phyloP scores from a whole-genome alignment of 78 protist species.

The Mastigamoeba balamuthi region DNA sequence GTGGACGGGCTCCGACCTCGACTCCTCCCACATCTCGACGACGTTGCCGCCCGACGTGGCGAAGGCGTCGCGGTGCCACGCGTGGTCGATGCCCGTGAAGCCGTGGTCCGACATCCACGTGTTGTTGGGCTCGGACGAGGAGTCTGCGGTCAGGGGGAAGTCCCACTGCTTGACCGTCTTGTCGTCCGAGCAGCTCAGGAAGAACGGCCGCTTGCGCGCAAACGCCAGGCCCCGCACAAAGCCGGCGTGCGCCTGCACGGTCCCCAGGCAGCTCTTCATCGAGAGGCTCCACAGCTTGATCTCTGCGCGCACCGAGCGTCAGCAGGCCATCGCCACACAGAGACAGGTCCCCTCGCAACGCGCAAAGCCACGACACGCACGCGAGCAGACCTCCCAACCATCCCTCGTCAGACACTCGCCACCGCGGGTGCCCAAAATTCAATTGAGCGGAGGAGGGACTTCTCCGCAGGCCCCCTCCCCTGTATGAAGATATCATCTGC shows the following conservation, averaged over 20 bases:
- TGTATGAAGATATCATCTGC: slow-evolving; percentile 37
- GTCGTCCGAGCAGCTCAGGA: slow-evolving; percentile 62
- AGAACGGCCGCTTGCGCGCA: slow-evolving; percentile 20
- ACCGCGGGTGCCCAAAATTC: too few species aligned
- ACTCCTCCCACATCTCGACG: slow-evolving; percentile 51
- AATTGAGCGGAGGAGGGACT: too few species aligned
- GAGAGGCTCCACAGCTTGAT: neutral
- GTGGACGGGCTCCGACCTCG: slow-evolving; percentile 60
- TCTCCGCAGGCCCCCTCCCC: too few species aligned
- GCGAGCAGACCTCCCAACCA: too few species aligned
- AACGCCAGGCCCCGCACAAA: slow-evolving; percentile 68
- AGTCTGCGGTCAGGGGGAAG: neutral
- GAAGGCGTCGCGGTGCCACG: slow-evolving; percentile 1
- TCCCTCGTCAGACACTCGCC: too few species aligned
- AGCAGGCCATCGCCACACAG: too few species aligned
- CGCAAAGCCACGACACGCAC: too few species aligned
- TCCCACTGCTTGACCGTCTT: slow-evolving; percentile 67
- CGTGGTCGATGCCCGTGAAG: slow-evolving; percentile 45
- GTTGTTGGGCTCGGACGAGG: slow-evolving; percentile 6
- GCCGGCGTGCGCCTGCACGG: slow-evolving; percentile 53
- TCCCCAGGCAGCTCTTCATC: neutral
- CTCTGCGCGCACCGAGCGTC: neutral
- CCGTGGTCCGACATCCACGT: too few species aligned
- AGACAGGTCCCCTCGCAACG: too few species aligned
- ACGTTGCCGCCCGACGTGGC: slow-evolving; percentile 51